phyloP scores from a whole-genome alignment of 2,329 filamentous ascomycete genomes.

The Cladosporium colombiae region DNA sequence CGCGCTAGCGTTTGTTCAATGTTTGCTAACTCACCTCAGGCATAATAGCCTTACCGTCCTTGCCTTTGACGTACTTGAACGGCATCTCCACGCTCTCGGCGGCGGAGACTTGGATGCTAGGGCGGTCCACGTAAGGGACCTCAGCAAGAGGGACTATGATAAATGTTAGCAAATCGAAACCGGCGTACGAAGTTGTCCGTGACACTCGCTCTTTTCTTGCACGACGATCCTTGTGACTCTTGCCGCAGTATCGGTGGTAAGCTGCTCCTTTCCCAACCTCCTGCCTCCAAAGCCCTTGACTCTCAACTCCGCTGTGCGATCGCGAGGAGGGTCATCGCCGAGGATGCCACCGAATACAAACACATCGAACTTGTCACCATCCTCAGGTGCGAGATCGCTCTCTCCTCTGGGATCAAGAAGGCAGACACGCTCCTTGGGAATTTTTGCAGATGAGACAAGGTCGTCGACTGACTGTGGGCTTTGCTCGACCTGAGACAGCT shows the following conservation, averaged over 20 bases:
- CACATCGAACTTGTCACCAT: conserved; percentile 79
- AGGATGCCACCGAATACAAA: conserved; percentile 97
- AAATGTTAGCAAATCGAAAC: conserved; percentile 5
- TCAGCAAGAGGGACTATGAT: conserved; percentile 70
- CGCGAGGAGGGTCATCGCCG: conserved; percentile 90
- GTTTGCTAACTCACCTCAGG: conserved; percentile 64
- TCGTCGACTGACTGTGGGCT: conserved; percentile 44
- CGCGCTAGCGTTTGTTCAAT: neutral
- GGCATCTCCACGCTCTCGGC: conserved; percentile 92
- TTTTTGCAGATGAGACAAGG: conserved; percentile 38
- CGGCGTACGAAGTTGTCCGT: neutral
- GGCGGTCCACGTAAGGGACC: conserved; percentile 81
- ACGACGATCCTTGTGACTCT: conserved; percentile 88
- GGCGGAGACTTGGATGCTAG: conserved; percentile 84
- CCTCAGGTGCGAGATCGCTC: conserved; percentile 78
- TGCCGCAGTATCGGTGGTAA: conserved; percentile 98
- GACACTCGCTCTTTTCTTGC: conserved; percentile 70
- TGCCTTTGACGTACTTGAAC: conserved; percentile 85
- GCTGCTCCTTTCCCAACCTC: conserved; percentile 86
- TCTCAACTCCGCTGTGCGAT: conserved; percentile 91
- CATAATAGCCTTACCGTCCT: conserved; percentile 79
- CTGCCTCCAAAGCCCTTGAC: conserved; percentile 90
- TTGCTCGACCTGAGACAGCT: conserved; percentile 64
- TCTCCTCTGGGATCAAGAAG: conserved; percentile 83
- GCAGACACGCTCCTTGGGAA: conserved; percentile 64